Evolutionary conservation across 768 basidiomycete species (phyloP), one percentile per base, ranked within the genome.

Genomic region (Boletus tomentosulus): DNA sequence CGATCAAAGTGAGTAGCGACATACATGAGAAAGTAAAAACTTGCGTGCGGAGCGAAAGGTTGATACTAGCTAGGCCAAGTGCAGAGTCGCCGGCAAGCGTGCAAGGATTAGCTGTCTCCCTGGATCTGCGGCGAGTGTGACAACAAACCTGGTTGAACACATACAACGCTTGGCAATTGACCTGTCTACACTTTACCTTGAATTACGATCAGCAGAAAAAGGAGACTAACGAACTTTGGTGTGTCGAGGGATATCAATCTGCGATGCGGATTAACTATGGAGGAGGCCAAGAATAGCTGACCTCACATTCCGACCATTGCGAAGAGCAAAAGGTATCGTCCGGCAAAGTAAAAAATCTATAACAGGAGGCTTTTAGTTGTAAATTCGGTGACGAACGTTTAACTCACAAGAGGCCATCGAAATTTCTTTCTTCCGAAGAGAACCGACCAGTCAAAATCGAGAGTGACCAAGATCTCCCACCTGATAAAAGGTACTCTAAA

Each of bases 241-340:
- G 70, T 68, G 41, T 77, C 74, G 19, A 77, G 54, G 13, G 76
- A 75, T 46, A 75, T 62, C 37, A 60, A 46, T 60, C 66, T 67
- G 22, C 6, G 25, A 34, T n/a, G 6, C 10, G 4, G 3, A 37
- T 62, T 19, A 59, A 44, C 31, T 8, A 46, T 31, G 37, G 9
- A 30, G 12, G 19, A 35, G 13, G 33, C 22, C 11, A 31, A 8
- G 4, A 51, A 38, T 10, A 12, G 13, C 6, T 11, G 1, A 7
- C 58, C 75, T 57, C 55, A 77, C 78, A 79, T 77, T 54, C 78
- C 78, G 24, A 79, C 69, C 62, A 79, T 63, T 9, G 78, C 74
- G 46, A 73, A 73, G 16, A 79, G 63, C 34, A 79, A 59, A 31
- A 71, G 53, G 64, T 79, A 79, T 52, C 78, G 75, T 4, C 73